A percentile compares a stretch with the other conserved stretches of the same genome.
Conservation (phyloP, 164 flowering plant species). For the Houttuynia cordata region DNA sequence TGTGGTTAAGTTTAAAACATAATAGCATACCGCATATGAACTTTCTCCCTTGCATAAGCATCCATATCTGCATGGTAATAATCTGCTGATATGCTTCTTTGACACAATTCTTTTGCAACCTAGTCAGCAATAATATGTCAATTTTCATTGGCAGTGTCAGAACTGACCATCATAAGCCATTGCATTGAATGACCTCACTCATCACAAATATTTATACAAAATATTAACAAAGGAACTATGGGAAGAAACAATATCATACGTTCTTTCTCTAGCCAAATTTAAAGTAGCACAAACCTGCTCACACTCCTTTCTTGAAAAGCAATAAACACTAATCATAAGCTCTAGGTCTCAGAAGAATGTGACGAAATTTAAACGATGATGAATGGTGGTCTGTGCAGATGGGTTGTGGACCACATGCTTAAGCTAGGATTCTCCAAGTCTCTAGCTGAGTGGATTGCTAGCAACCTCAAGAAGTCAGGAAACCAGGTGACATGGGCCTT, state of each 20-base stretch:
- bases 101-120: conserved; percentile 85
- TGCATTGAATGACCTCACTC: not conserved
- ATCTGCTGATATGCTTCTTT: conserved; percentile 77
- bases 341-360: too few relatives aligned
- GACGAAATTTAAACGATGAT: too few relatives aligned
- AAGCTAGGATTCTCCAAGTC: conserved; percentile 77
- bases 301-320: conserved; percentile 94
- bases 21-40: conserved; percentile 57
- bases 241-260: not conserved
- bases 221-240: too few relatives aligned
- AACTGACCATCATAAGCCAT: not conserved
- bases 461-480: conserved; percentile 69
- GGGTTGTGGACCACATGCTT: conserved; percentile 87
- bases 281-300: conserved; percentile 59
- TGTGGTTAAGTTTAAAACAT: not conserved
- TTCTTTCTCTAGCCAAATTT: not conserved
- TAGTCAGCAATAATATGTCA: conserved; percentile 8
- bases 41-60: conserved; percentile 69
- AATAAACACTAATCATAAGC: conserved; percentile 42
- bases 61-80: conserved; percentile 99
- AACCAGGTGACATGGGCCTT: conserved; percentile 70
- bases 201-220: too few relatives aligned
- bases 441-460: conserved; percentile 80
- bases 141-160: not conserved
- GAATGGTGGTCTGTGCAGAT: conserved; percentile 25